Base-by-base conservation (phyloP, 805 yeast species). In the Starmerella stigmatis region DNA sequence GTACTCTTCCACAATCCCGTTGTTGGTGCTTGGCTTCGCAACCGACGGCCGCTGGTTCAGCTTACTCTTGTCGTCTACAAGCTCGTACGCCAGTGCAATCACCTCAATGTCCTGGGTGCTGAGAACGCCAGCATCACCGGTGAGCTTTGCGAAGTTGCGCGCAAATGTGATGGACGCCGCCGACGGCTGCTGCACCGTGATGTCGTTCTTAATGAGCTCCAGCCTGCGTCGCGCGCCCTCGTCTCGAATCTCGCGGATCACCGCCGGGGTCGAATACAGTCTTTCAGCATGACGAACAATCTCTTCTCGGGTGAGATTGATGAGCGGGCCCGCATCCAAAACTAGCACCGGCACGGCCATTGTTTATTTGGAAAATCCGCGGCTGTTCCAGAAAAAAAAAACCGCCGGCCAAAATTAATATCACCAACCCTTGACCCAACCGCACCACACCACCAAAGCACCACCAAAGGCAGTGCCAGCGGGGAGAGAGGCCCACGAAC, bases 251-350 rank as follows among this genome's bases (percentile, higher is more conserved):
- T 92, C 99, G 25, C 73, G 70, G 56, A 73, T 76, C 15, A 92
- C 97, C 1, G 96, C 88, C 12, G 97, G 96, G 2, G 96, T 85
- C 12, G 96, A 88, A 61, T 70, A 81, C 58, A 84, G 84, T n/a
- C 65, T 62, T 15, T 72, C 63, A 1, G 94, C 96, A 59, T 72
- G 75, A 52, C 74, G 75, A 56, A 79, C 78, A 36, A 92, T 68
- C 17, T 79, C 74, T 3, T 86, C 72, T 11, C 83, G 84, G 5
- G 92, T 72, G 57, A 85, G 94, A 2, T 94, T 81, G 55, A 92
- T 82, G 54, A 92, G 67, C 5, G 98, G 98, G 41, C 95, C 92
- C 3, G 98, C 97, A 72, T 92, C 98, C 53, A 92, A 71, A 27
- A 85, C 83, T 46, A 94, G 68, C 1, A 78, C 68, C 50, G 73